Base-by-base conservation (phyloP, 257 asterid species). In the Ilex aquifolium region DNA sequence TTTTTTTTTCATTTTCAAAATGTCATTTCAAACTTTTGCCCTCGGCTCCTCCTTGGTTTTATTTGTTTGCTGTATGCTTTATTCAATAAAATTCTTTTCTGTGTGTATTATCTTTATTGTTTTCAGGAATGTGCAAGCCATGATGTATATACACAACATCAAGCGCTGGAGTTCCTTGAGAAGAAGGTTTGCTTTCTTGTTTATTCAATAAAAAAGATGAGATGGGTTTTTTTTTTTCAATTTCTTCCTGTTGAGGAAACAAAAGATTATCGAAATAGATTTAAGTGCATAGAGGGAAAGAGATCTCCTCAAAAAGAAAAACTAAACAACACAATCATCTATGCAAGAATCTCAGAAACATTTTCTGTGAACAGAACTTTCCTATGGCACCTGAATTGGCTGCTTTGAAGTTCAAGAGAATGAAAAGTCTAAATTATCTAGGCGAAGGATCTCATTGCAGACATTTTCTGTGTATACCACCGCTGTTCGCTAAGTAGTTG, bases 121-220 rank as follows among this genome's bases (percentile, higher is more conserved):
- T 73, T 75, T 76, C 95, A 90, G 97, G 99, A 89, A 73, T 87
- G 96, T 80, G 85, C 82, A 50, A 74, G 69, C 80, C 74, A 75
- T 65, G 71, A 50, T 64, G 83, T 90, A 64, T 80, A 83, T 59
- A 87, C 97, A 64, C 85, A 85, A 79, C 62, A 68, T 46, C 85
- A 82, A 71, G 97, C 99, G 32, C 75, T 92, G 64, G 94, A 79
- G 69, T 89, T 71, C 78, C 97, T 92, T 32, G 99, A 87, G 62
- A 75, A 74, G 66, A 85, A 86, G 93, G 96, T 88, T 4, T 53
- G 57, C 57, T 53, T 53, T 53, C 10, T 7, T 53, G 30, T 69
- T 72, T 48, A 61, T 55, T 71, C 51, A 13, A 54, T 7, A 58
- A 16, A 31, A 8, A 62, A 52, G 6, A 46, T 46, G 27, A 21